phyloP scores from a whole-genome alignment of 345 rosid species.

The Populus pruinosa region DNA sequence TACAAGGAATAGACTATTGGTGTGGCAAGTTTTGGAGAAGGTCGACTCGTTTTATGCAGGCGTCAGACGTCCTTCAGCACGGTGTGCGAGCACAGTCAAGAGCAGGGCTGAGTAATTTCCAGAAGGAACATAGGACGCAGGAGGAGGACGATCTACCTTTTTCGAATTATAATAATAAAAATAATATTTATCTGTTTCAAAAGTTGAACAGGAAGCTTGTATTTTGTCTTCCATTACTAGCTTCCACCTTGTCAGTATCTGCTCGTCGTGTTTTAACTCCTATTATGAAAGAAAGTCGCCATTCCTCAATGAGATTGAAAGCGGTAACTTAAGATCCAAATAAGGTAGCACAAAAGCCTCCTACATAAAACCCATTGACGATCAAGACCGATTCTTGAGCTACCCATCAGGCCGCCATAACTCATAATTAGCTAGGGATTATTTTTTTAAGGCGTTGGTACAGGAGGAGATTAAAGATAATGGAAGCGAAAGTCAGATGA shows the following conservation, averaged over 20 bases:
- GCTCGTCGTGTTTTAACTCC: too few relatives aligned
- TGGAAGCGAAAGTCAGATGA: conserved; percentile 6
- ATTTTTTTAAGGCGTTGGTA: too few relatives aligned
- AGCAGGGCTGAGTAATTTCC: neutral
- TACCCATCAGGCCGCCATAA: neutral
- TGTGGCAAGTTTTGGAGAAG: neutral
- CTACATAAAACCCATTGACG: too few relatives aligned
- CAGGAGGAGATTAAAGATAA: neutral
- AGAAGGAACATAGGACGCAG: neutral
- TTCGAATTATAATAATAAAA: neutral
- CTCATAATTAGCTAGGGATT: too few relatives aligned
- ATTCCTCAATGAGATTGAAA: too few relatives aligned
- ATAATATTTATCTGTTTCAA: neutral
- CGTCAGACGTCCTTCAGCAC: neutral
- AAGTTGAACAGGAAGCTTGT: neutral
- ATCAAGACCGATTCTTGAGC: too few relatives aligned
- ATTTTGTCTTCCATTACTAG: neutral
- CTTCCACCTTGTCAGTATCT: neutral
- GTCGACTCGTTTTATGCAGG: neutral
- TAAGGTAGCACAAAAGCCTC: too few relatives aligned
- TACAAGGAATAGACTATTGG: neutral
- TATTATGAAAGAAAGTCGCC: too few relatives aligned
- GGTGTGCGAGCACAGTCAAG: neutral
- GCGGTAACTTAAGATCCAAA: too few relatives aligned
- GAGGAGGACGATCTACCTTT: neutral